Base-by-base conservation (phyloP, 202 grass and related monocot genomes). In the Zizania palustris region DNA sequence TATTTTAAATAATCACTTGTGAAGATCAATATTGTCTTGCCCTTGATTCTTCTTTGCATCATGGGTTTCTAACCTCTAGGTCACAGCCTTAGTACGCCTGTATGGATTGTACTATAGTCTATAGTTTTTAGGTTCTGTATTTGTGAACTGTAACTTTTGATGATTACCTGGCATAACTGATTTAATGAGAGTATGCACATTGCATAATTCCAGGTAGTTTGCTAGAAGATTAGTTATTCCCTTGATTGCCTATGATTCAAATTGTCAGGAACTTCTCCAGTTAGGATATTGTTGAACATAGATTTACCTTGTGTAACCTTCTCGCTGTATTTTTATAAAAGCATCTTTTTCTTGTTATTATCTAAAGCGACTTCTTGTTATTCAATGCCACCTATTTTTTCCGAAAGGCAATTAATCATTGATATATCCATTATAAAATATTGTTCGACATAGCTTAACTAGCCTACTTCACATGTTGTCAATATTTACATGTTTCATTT, bases 181-280 rank as follows among this genome's bases (percentile, higher is more conserved):
- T 22, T 60, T 34, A 1, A 19, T 41, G 48, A 8, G 34, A 45
- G 40, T 36, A 12, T 7, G 13, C 41, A n/a, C 41, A 21, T 49
- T 33, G 6, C 13, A 19, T 8, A 3, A 18, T 63, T 79, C 19
- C 22, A 53, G 13, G 34, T 21, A 20, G 5, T 39, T 63, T 9
- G 22, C 20, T 63, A 75, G 3, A 8, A 62, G 8, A 57, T 63
- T 56, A 34, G 1, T 45, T 46, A 40, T 46, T 80, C 44, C 13
- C 11, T 60, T 49, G 34, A 16, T 72, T 70, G 19, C 78, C 40
- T 36, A 48, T 62, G 43, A 74, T 71, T 0, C 7, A 56, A 65
- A 4, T 14, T 34, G 4, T 4, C 11, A 4, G 22, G 16, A 22
- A 22, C 40, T 51, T 40, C 35, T 65, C 5, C 44, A 65, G 33